These are phyloP conservation scores for Cavenderia fasciculata DNA, from an alignment of 78 protist species.

Conservation along the genomic window DNA sequence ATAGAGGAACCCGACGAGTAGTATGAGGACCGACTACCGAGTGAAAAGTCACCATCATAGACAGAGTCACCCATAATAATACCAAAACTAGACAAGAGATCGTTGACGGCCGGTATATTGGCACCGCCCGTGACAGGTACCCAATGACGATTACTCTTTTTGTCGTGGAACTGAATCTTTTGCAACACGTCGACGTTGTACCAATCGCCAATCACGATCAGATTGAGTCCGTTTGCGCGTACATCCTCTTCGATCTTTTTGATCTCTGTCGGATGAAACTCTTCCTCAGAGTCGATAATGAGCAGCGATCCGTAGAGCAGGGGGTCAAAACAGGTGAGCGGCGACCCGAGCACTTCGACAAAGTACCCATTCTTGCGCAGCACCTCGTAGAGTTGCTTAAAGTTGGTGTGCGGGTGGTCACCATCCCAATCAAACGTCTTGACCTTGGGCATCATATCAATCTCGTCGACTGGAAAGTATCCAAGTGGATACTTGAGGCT, in stretches of 20 bases:
- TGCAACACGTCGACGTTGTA: conserved; percentile 80
- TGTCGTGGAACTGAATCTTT: conserved; percentile 88
- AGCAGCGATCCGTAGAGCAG: conserved; percentile 90
- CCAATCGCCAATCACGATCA: conserved; percentile 93
- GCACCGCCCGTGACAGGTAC: conserved; percentile 93
- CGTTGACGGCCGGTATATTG: conserved; percentile 95
- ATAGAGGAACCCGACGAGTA: conserved; percentile 51
- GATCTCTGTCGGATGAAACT: conserved; percentile 81
- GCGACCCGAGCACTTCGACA: conserved; percentile 71
- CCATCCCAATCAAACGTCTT: conserved; percentile 98
- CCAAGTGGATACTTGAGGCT: conserved; percentile 92
- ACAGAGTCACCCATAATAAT: conserved; percentile 81
- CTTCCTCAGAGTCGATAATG: conserved; percentile 97
- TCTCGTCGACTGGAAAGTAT: conserved; percentile 93
- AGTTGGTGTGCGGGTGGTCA: conserved; percentile 97
- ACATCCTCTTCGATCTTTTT: conserved; percentile 87
- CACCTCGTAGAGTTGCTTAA: conserved; percentile 53
- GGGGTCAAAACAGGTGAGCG: conserved; percentile 93
- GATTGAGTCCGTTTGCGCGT: conserved; percentile 81
- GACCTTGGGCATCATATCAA: conserved; percentile 13
- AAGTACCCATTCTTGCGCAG: conserved; percentile 26
- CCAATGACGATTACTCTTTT: conserved; percentile 89
- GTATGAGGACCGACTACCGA: not conserved
- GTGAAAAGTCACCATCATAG: conserved; percentile 44
- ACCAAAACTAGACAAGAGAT: conserved; percentile 84